A percentile compares a stretch with the other conserved stretches of the same genome.
Evolutionary conservation across 108 stramenopile genomes (phyloP).

Genomic region (Cyclotella baltica): DNA sequence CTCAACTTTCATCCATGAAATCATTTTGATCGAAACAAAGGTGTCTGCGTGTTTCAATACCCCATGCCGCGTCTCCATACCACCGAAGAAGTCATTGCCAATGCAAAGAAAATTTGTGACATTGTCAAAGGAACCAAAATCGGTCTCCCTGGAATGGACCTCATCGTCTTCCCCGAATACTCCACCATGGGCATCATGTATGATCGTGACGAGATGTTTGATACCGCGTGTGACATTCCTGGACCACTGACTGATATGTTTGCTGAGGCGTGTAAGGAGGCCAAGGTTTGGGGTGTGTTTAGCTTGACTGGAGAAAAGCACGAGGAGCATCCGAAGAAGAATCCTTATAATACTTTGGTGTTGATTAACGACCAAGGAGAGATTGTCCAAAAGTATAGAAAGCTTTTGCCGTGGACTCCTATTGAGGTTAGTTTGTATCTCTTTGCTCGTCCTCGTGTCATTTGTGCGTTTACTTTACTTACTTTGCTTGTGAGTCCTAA

Average conservation of each 20-base stretch:
- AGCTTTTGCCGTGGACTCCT: constrained; percentile 84
- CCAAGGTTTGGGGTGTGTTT: constrained; percentile 83
- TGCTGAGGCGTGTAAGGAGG: constrained; percentile 71
- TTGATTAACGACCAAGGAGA: constrained; percentile 82
- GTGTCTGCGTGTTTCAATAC: constrained; percentile 86
- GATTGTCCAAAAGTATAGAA: constrained; percentile 85
- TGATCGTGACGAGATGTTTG: constrained; percentile 86
- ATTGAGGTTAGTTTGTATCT: constrained; percentile 61
- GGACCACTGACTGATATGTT: constrained; percentile 72
- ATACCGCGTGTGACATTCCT: constrained; percentile 76
- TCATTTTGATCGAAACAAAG: background rate
- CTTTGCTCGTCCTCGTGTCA: background rate
- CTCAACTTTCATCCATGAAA: too few relatives aligned
- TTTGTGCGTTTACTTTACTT: background rate
- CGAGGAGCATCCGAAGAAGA: constrained; percentile 84
- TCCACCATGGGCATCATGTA: constrained; percentile 89
- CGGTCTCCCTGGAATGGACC: constrained; percentile 83
- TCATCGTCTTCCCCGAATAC: constrained; percentile 87
- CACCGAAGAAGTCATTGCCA: constrained; percentile 72
- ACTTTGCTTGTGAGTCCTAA: background rate
- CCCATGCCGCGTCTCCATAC: constrained; percentile 86
- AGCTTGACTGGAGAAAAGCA: constrained; percentile 81
- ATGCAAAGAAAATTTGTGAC: constrained; percentile 79
- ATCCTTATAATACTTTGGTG: constrained; percentile 84
- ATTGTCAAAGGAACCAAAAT: constrained; percentile 80